Evolutionary conservation across 257 asterid species (phyloP).

Genomic region (Fraxinus quadrangulata): DNA sequence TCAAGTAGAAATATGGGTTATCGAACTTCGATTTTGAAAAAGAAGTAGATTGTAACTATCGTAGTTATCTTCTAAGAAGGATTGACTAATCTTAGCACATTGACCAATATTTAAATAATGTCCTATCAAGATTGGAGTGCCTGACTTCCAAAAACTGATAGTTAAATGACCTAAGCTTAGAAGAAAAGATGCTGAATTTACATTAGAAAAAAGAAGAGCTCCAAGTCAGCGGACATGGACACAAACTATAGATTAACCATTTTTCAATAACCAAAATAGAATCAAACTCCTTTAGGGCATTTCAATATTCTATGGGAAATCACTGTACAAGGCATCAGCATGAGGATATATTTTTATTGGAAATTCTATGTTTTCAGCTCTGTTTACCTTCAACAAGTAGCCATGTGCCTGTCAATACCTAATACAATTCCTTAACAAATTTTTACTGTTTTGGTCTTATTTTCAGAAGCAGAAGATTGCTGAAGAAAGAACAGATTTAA

Average conservation of each 20-base stretch:
- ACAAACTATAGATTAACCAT: slow-evolving; percentile 17
- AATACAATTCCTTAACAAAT: not conserved
- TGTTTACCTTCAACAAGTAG: slow-evolving; percentile 7
- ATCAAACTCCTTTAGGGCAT: not conserved
- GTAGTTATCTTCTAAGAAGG: no score
- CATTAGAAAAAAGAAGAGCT: not conserved
- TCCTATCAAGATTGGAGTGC: not conserved
- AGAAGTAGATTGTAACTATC: no score
- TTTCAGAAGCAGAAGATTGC: not conserved
- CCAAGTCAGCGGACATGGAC: slow-evolving; percentile 30
- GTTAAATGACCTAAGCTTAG: not conserved
- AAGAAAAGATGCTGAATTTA: slow-evolving; percentile 23
- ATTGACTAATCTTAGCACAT: not conserved
- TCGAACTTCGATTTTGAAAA: no score
- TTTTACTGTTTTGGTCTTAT: no score
- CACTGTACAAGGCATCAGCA: slow-evolving; percentile 5
- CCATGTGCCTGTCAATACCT: slow-evolving; percentile 10
- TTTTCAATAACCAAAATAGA: not conserved
- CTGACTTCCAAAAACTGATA: no score
- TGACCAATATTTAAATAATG: not conserved
- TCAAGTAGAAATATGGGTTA: no score
- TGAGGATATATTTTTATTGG: not conserved
- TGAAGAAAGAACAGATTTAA: slow-evolving; percentile 10
- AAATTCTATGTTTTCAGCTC: slow-evolving; percentile 6
- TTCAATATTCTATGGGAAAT: slow-evolving; percentile 1